phyloP scores from a whole-genome alignment of 2,329 filamentous ascomycete species.

The Fusarium chlamydosporum region DNA sequence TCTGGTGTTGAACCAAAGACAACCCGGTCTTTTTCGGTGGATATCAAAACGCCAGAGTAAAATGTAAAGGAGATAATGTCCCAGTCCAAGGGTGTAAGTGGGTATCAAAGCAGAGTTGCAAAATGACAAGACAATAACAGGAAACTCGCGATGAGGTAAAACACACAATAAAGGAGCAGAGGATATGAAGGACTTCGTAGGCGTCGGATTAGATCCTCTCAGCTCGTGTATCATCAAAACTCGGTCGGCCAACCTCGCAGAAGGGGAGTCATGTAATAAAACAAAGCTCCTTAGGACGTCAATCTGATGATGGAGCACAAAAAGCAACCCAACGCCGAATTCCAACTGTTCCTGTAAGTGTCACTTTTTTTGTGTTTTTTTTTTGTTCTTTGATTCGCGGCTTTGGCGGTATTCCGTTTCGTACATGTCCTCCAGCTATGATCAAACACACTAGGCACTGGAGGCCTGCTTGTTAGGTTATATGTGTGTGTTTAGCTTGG shows the following conservation, averaged over 20 bases:
- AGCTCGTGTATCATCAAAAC: constrained; percentile 61
- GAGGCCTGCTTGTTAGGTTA: constrained; percentile 42
- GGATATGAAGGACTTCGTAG: constrained; percentile 45
- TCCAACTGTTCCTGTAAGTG: constrained; percentile 42
- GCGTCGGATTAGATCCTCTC: constrained; percentile 57
- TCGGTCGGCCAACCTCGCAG: constrained; percentile 65
- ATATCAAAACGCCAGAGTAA: constrained; percentile 47
- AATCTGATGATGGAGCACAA: constrained; percentile 66
- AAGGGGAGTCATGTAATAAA: constrained; percentile 61
- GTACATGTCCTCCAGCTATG: constrained; percentile 46
- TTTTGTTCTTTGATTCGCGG: constrained; percentile 38
- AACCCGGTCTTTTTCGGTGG: constrained; percentile 28
- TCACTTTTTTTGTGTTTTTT: constrained; percentile 47
- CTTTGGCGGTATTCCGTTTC: constrained; percentile 42
- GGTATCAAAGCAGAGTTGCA: constrained; percentile 49
- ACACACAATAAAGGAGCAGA: constrained; percentile 53
- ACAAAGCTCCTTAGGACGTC: constrained; percentile 63
- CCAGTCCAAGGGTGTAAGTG: constrained; percentile 35
- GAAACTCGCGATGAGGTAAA: constrained; percentile 25
- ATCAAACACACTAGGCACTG: constrained; percentile 44
- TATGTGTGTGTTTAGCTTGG: constrained; percentile 29
- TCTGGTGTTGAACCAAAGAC: constrained; percentile 41
- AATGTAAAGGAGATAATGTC: constrained; percentile 32
- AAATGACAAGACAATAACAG: constrained; percentile 41
- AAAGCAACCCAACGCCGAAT: constrained; percentile 55